Evolutionary conservation across 139 green algal species (phyloP), one percentile per base, ranked within the genome.

Genomic region (Auxenochlorella pyrenoidosa): DNA sequence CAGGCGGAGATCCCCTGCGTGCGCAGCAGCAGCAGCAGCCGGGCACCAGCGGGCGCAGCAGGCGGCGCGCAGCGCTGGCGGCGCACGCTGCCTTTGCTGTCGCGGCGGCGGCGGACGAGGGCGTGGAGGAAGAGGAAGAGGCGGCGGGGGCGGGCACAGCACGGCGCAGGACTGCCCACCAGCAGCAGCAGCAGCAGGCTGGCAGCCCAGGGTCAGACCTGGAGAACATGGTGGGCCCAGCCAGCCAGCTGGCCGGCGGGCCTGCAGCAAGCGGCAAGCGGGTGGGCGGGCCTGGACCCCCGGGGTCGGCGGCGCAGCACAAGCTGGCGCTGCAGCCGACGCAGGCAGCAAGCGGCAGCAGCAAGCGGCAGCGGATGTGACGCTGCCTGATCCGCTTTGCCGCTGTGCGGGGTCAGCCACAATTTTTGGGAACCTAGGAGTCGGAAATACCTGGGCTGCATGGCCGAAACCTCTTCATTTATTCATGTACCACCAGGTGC

Each of bases 301-400:
- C 12, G 34, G 34, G 15, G 32, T n/a, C 68, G n/a, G 32, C 68
- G 34, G 70, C 34, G 36, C n/a, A 47, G 34, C n/a, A 76, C 13
- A 76, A 76, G 36, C 70, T 43, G 70, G 70, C 70, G n/a, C 70
- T 76, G 70, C 70, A 76, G 70, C 70, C 70, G 36, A 38, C 34
- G 19, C 70, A 76, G 70, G n/a, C 38, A 34, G 18, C 34, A 18
- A n/a, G 34, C 19, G 70, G 70, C 70, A 75, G 32, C n/a, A 34
- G 28, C 68, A 76, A 76, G 70, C 70, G 70, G 34, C 34, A 30
- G 70, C 70, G 70, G 10, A 36, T 47, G 70, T 76, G n/a, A 75
- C 0, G 18, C 10, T 54, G 6, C 8, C 10, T 54, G 47, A 10
- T 54, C 47, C 47, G 47, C 10, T 54, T 54, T 54, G 47, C n/a